phyloP scores from a whole-genome alignment of 306 rosid species.

The Sechiopsis laciniata region DNA sequence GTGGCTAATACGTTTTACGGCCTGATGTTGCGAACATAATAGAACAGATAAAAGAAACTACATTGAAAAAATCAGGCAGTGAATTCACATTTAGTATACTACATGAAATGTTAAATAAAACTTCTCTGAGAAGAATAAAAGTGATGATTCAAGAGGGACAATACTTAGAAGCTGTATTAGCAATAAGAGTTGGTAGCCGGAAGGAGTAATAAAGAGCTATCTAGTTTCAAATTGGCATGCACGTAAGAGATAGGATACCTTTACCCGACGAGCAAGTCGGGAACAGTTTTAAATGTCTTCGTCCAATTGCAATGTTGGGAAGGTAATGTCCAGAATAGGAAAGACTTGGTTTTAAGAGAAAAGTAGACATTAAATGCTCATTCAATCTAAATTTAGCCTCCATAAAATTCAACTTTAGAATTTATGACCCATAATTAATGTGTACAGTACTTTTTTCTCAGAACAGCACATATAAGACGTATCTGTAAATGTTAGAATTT shows the following conservation, averaged over 20 bases:
- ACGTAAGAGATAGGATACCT: slow-evolving; percentile 1
- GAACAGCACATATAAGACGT: neutral
- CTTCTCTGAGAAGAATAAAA: neutral
- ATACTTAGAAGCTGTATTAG: neutral
- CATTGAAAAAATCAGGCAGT: neutral
- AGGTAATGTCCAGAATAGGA: neutral
- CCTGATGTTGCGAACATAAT: neutral
- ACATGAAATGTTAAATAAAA: neutral
- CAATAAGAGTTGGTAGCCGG: neutral
- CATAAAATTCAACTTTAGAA: neutral
- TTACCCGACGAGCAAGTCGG: neutral
- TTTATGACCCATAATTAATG: neutral
- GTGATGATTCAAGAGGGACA: neutral
- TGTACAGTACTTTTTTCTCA: slow-evolving; percentile 9
- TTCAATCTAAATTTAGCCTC: neutral
- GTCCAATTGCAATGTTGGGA: slow-evolving; percentile 14
- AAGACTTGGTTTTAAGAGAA: slow-evolving; percentile 1
- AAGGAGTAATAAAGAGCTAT: neutral
- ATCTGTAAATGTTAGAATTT: neutral
- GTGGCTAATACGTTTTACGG: neutral
- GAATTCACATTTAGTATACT: neutral
- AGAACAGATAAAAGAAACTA: neutral
- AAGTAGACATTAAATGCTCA: neutral
- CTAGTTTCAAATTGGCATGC: neutral
- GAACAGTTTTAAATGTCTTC: slow-evolving; percentile 1